Evolutionary conservation across 768 basidiomycete genomes (phyloP).

Genomic region (Auriscalpium vulgare): DNA sequence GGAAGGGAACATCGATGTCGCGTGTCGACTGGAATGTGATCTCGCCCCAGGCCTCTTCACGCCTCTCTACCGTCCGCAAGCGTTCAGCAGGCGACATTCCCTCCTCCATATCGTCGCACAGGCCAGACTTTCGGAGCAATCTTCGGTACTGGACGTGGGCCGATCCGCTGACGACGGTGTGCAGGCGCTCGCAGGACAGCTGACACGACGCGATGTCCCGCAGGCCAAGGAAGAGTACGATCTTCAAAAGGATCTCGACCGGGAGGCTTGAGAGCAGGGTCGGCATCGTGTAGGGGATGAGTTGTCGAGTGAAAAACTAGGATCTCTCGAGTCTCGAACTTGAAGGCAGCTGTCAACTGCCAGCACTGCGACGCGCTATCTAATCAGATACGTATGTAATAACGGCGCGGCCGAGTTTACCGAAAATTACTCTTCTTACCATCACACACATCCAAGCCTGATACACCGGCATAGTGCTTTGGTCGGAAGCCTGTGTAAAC

Average conservation of each 20-base stretch:
- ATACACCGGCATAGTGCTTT: too few relatives aligned
- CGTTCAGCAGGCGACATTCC: slow-evolving; percentile 5
- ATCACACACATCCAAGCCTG: too few relatives aligned
- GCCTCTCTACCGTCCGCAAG: slow-evolving; percentile 2
- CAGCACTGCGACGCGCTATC: too few relatives aligned
- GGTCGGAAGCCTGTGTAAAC: too few relatives aligned
- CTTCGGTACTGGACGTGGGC: background rate
- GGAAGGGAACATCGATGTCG: slow-evolving; percentile 5
- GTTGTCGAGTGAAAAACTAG: too few relatives aligned
- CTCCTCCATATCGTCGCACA: background rate
- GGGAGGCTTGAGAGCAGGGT: background rate
- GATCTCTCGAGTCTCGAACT: too few relatives aligned
- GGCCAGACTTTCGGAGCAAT: background rate
- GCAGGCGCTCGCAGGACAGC: slow-evolving; percentile 2
- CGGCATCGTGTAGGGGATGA: too few relatives aligned
- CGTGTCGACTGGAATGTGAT: slow-evolving; percentile 1
- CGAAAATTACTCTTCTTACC: too few relatives aligned
- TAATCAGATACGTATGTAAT: too few relatives aligned
- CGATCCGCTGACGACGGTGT: background rate
- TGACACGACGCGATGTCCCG: slow-evolving; percentile 5
- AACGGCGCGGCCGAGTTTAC: too few relatives aligned
- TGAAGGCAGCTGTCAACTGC: too few relatives aligned
- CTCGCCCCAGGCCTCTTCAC: slow-evolving; percentile 8
- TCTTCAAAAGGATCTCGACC: background rate
- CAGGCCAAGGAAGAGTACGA: background rate